These are phyloP conservation scores for Picea abies DNA, from an alignment of 83 land plant species.

Conservation along the genomic window DNA sequence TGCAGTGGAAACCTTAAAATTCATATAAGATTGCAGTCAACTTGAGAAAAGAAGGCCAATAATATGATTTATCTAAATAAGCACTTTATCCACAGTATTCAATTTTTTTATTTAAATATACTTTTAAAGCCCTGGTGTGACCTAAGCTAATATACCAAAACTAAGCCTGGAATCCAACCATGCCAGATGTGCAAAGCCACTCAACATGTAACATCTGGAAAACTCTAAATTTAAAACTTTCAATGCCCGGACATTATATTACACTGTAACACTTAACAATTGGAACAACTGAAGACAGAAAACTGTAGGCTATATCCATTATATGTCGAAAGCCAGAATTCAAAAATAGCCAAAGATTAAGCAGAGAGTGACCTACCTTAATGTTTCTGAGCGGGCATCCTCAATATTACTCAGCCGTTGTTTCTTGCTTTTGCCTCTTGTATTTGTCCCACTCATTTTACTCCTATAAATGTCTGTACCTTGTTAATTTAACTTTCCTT, in stretches of 20 bases:
- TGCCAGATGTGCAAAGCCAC: not conserved
- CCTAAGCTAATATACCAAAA: not conserved
- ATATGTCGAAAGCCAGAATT: not conserved
- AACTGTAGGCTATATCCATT: not conserved
- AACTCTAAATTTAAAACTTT: not conserved
- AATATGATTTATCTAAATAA: not conserved
- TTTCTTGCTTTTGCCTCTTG: conserved; percentile 9
- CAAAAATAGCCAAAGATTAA: not conserved
- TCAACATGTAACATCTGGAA: not conserved
- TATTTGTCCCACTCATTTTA: conserved; percentile 19
- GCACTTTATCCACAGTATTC: no score
- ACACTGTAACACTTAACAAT: not conserved
- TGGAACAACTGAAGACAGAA: not conserved
- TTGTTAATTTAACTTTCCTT: not conserved
- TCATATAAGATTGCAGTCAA: not conserved
- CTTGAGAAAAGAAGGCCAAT: not conserved
- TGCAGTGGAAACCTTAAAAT: not conserved
- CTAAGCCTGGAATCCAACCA: not conserved
- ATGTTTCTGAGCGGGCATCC: conserved; percentile 9
- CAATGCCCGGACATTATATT: not conserved
- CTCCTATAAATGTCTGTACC: not conserved
- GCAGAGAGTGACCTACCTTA: not conserved
- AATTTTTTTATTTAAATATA: no score
- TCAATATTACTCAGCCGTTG: conserved; percentile 3
- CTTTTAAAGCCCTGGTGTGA: not conserved